A percentile compares a stretch with the other conserved stretches of the same genome.
Conservation (phyloP, 257 asterid species). For the Nicotiana otophora region DNA sequence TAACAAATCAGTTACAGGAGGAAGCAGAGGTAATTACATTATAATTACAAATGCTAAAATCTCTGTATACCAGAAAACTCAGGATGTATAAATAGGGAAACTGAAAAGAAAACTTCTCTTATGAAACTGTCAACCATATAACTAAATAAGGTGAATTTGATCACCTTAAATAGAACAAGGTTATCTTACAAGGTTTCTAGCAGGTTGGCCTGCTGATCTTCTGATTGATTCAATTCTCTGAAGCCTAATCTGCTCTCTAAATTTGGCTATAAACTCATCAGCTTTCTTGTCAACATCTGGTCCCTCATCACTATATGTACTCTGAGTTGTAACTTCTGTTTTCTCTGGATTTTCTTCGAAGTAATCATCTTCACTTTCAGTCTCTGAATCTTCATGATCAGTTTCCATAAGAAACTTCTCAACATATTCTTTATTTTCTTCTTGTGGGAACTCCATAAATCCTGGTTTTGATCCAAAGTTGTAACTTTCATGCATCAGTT, state of each 20-base stretch:
- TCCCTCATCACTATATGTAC: conserved; percentile 29
- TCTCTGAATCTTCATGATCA: conserved; percentile 33
- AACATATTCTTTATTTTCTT: conserved; percentile 20
- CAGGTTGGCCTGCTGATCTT: conserved; percentile 53
- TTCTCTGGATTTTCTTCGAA: conserved; percentile 17
- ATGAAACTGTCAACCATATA: not conserved
- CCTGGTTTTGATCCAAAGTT: conserved; percentile 8
- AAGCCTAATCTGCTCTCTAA: conserved; percentile 83
- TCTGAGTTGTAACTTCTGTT: not conserved
- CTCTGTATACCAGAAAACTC: not conserved
- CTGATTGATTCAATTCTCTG: conserved; percentile 83
- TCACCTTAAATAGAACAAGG: not conserved
- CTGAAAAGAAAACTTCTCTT: not conserved
- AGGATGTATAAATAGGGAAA: not conserved
- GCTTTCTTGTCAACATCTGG: conserved; percentile 95
- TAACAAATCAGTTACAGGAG: not conserved
- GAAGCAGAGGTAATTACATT: not conserved
- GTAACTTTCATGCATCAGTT: conserved; percentile 5
- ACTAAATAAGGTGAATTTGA: conserved; percentile 6
- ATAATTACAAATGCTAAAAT: not conserved
- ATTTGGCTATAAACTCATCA: conserved; percentile 90
- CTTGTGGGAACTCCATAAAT: conserved; percentile 15
- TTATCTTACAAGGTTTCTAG: conserved; percentile 36
- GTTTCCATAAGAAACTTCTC: conserved; percentile 34
- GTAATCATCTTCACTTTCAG: conserved; percentile 36